Evolutionary conservation across 495 filamentous ascomycete genomes (phyloP), one percentile per base, ranked within the genome.

Genomic region (Lepidopterella palustris): DNA sequence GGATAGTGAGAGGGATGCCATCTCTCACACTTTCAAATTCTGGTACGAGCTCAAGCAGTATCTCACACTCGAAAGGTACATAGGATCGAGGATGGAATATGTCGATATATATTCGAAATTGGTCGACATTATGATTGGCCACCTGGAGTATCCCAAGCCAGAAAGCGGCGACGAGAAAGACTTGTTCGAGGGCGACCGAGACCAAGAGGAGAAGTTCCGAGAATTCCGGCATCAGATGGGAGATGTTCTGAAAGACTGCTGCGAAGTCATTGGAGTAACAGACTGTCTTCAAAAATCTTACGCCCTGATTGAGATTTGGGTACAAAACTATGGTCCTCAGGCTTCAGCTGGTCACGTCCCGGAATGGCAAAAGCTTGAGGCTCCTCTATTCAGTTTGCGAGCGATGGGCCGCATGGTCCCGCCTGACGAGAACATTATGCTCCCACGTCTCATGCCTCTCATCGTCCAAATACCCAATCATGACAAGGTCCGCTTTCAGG

Each of bases 21-120:
- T 97, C 53, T 85, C 88, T 26, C 82, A 92, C 59, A 99, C 93
- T 0, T 97, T 97, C 72, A 82, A 84, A 53, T 97, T 97, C 76
- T 99, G 93, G 93, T 97, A 95, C 72, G 93, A 99, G 71, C 76
- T 99, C 55, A 99, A 99, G 77, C 90, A 96, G 74, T 96, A 95
- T 68, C 78, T 97, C 29, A 88, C 89, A 5, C 73, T 97, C 31
- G 92, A 96, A 5, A 86, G 84, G 59, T 97, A 96, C 68, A 86
- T 84, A n/a, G 80, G 90, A 57, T 87, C 92, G 15, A 82, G 92
- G 27, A 66, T 87, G 54, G 78, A 85, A 56, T 87, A 86, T 62
- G 77, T 86, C 29, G 87, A 91, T 58, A 77, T 96, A 48, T 97
- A 88, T 72, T 85, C 88, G 5, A 83, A 87, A 69, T 77, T 99